These are phyloP conservation scores for Alternaria hordeiaustralica DNA, from an alignment of 2,329 filamentous ascomycete species.

Conservation along the genomic window DNA sequence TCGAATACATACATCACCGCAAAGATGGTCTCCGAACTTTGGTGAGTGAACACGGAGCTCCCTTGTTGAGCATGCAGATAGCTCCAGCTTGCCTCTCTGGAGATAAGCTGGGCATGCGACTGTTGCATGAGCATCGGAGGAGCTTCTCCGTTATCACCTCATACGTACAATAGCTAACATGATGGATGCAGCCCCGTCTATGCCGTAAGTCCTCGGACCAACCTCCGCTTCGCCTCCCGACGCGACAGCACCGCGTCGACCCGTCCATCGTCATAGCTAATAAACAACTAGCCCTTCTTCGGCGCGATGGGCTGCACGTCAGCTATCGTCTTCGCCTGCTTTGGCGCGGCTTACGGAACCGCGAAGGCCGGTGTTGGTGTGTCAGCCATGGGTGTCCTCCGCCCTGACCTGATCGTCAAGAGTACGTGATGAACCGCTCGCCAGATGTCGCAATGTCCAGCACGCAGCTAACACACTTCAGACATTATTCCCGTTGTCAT, in stretches of 20 bases:
- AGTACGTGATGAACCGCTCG: constrained; percentile 66
- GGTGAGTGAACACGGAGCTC: constrained; percentile 66
- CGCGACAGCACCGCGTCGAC: constrained; percentile 24
- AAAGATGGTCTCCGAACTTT: constrained; percentile 81
- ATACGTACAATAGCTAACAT: constrained; percentile 38
- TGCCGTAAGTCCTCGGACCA: constrained; percentile 77
- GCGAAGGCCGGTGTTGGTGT: constrained; percentile 99
- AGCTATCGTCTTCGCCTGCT: constrained; percentile 95
- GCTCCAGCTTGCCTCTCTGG: constrained; percentile 46
- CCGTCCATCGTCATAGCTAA: constrained; percentile 30
- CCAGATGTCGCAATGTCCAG: neutral
- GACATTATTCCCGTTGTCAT: constrained; percentile 99
- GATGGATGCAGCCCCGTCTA: constrained; percentile 80
- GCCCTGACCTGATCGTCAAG: constrained; percentile 98
- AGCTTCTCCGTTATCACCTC: neutral
- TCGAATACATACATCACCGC: constrained; percentile 33
- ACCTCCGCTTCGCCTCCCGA: constrained; percentile 29
- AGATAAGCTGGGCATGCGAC: constrained; percentile 44
- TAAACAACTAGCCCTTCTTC: constrained; percentile 75
- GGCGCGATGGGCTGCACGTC: constrained; percentile 96
- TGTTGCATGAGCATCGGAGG: constrained; percentile 20
- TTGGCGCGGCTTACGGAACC: constrained; percentile 96
- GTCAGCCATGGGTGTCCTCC: constrained; percentile 95
- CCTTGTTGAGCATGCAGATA: constrained; percentile 33
- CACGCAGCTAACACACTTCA: constrained; percentile 49